A percentile compares a stretch with the other conserved stretches of the same genome.
phyloP scores from a whole-genome alignment of 331 rosid genomes.

The Erythrophleum ivorense region DNA sequence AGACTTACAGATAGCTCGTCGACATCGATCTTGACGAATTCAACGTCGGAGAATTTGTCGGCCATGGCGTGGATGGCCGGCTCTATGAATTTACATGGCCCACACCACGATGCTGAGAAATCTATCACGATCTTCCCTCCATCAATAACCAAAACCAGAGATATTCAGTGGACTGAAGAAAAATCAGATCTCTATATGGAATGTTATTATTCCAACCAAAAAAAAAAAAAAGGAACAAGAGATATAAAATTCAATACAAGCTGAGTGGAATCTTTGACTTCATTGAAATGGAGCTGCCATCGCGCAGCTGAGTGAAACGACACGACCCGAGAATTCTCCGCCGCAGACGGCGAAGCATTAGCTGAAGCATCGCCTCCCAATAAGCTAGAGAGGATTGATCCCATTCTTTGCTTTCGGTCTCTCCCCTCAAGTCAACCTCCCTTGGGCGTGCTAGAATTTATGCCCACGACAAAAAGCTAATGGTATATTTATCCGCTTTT shows the following conservation, averaged over 20 bases:
- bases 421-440: neutral
- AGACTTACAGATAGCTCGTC: conserved; percentile 72
- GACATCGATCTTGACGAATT: conserved; percentile 82
- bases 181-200: neutral
- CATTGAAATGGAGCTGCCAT: conserved; percentile 73
- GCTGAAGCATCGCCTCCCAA: neutral
- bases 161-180: neutral
- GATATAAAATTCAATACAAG: conserved; percentile 51
- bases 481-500: conserved; percentile 29
- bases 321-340: conserved; percentile 52
- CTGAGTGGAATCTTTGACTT: conserved; percentile 47
- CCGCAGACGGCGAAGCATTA: neutral
- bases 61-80: conserved; percentile 69
- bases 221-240: neutral
- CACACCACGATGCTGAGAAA: conserved; percentile 96
- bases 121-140: conserved; percentile 69
- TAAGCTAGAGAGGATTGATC: neutral
- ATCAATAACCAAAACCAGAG: neutral
- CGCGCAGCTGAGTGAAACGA: conserved; percentile 69
- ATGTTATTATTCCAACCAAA: neutral
- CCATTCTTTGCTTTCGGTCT: conserved; percentile 46
- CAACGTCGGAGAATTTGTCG: conserved; percentile 55
- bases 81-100: conserved; percentile 81
- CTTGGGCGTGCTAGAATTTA: neutral
- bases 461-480: neutral